Base-by-base conservation (phyloP, 2,329 filamentous ascomycete species). In the Colletotrichum cuscutae region DNA sequence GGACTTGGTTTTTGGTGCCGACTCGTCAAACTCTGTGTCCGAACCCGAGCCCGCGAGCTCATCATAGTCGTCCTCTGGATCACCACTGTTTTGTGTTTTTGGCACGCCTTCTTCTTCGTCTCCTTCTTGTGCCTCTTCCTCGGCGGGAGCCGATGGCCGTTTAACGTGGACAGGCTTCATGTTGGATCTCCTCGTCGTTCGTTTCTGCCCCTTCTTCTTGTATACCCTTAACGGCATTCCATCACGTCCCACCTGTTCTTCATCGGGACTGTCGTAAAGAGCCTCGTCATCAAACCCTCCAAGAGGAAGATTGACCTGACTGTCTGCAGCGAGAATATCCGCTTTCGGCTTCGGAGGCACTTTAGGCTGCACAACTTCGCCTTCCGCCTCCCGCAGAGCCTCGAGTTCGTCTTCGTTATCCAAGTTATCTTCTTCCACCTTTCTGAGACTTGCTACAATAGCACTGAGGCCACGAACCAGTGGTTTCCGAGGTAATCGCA, bases 181-280 rank as follows among this genome's bases (percentile, higher is more conserved):
- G 72, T 91, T 95, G 68, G 89, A 87, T 60, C 87, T 85, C 74
- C 91, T 87, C 3, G 94, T 96, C 68, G 93, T 94, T 73, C 94
- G 87, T 85, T 97, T 97, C 80, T 94, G 89, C 0, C 93, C 94
- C 84, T 94, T 94, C 88, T 97, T 97, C 86, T 95, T 96, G 85
- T 89, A 96, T 1, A 89, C 82, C 66, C 87, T 89, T 49, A 91
- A 80, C 2, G 91, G 91, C 74, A 89, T 86, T 1, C 90, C 90
- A 76, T 90, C 83, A n/a, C 84, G 85, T 65, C 85, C 89, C 13
- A 87, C 69, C 4, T 80, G 79, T 49, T 88, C 87, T n/a, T 89
- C 87, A 4, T 83, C 84, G 1, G 83, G 82, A 74, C 88, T 89
- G 79, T 92, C 90, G 77, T 89, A 89, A 72, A 86, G 77, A 8